Percentiles rank a stretch among this genome's conserved stretches.
Evolutionary conservation across 176 grass and related monocot genomes (phyloP).

Genomic region (Raddia guianensis): DNA sequence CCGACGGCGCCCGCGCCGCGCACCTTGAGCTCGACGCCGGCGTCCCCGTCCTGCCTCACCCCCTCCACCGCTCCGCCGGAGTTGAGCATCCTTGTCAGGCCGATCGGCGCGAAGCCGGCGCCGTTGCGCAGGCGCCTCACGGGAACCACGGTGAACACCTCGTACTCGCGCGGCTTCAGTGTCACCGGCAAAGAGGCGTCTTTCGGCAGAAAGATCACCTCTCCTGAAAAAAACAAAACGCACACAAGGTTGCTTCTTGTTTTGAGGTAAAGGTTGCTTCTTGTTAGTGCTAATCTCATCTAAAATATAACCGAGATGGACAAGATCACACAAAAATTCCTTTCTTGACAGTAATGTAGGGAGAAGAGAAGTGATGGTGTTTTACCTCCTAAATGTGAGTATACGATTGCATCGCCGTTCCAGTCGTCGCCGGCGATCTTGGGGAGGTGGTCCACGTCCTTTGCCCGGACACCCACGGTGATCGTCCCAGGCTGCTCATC

Average conservation of each 20-base stretch:
- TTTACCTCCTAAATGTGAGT: conserved; percentile 64
- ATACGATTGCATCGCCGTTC: conserved; percentile 67
- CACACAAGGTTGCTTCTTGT: background rate
- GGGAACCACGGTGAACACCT: conserved; percentile 69
- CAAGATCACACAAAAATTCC: background rate
- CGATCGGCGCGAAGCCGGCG: conserved; percentile 65
- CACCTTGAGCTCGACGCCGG: conserved; percentile 39
- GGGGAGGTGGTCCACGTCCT: conserved; percentile 54
- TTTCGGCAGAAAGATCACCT: conserved; percentile 55
- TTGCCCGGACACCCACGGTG: conserved; percentile 53
- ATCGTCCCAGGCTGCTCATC: conserved; percentile 71
- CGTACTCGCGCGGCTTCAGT: conserved; percentile 64
- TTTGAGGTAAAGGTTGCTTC: background rate
- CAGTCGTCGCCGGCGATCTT: conserved; percentile 49
- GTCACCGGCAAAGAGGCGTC: conserved; percentile 61
- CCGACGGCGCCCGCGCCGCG: conserved; percentile 50
- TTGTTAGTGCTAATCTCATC: background rate
- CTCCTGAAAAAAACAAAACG: conserved; percentile 34
- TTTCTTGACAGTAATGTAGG: background rate
- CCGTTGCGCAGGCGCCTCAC: conserved; percentile 51
- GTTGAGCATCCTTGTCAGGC: conserved; percentile 71
- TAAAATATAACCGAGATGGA: background rate
- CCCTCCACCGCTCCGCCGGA: conserved; percentile 67
- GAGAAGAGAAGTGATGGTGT: rapidly evolving
- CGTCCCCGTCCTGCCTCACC: background rate